Evolutionary conservation across 2,329 filamentous ascomycete species (phyloP).

Genomic region (Teratosphaeriaceae sp.): DNA sequence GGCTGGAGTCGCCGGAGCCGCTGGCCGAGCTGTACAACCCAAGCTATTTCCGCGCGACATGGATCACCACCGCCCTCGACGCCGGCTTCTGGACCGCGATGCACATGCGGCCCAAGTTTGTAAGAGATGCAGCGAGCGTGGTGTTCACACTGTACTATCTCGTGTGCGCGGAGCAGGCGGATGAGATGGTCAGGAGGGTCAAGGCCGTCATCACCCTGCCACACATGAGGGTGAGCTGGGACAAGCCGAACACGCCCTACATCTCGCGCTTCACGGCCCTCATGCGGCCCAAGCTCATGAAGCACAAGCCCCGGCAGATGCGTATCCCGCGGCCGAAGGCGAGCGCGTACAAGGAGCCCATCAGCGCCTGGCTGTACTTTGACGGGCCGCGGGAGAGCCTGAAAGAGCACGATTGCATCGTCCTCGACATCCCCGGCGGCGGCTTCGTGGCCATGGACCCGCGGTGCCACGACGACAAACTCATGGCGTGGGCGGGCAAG

Average conservation of each 20-base stretch:
- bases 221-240: constrained; percentile 88
- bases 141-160: constrained; percentile 87
- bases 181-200: constrained; percentile 93
- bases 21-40: constrained; percentile 89
- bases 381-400: constrained; percentile 78
- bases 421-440: constrained; percentile 87
- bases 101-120: constrained; percentile 73
- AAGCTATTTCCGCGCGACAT: constrained; percentile 91
- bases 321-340: constrained; percentile 73
- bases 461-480: constrained; percentile 87
- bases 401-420: constrained; percentile 66
- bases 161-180: constrained; percentile 84
- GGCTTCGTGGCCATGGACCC: constrained; percentile 97
- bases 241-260: constrained; percentile 87
- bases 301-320: constrained; percentile 73
- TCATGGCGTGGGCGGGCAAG: constrained; percentile 86
- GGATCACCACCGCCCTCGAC: constrained; percentile 90
- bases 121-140: constrained; percentile 75
- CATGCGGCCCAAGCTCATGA: constrained; percentile 70
- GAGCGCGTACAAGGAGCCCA: constrained; percentile 77
- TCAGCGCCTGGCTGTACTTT: constrained; percentile 88
- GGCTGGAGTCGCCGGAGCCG: constrained; percentile 86
- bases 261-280: constrained; percentile 65
- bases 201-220: constrained; percentile 81
- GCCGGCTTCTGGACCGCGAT: constrained; percentile 99